Conservation (phyloP, 306 rosid species). For the Astragalus membranaceus region DNA sequence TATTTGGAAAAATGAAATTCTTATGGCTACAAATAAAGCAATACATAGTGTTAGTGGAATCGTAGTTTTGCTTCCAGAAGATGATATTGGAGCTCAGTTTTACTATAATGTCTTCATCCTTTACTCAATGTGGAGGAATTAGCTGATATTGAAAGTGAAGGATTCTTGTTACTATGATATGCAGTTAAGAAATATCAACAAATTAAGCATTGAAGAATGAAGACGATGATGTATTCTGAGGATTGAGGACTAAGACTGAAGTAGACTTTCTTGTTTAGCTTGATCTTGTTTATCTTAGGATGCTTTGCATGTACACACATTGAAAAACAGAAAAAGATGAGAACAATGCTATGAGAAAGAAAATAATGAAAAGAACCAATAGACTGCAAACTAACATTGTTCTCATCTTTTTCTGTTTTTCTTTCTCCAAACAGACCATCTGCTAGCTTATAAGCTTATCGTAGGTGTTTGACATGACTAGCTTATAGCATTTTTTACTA, state of each 20-base stretch:
- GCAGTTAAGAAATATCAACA: background rate
- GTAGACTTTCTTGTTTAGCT: background rate
- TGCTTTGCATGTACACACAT: too few relatives aligned
- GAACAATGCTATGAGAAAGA: too few relatives aligned
- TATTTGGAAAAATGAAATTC: slow-evolving; percentile 25
- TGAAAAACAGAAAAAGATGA: too few relatives aligned
- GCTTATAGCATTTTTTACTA: too few relatives aligned
- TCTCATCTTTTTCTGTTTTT: too few relatives aligned
- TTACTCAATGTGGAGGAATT: background rate
- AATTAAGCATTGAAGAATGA: background rate
- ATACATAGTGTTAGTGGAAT: slow-evolving; percentile 13
- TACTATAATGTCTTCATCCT: slow-evolving; percentile 6
- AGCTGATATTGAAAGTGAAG: background rate
- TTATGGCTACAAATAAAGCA: slow-evolving; percentile 7
- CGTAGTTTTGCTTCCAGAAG: slow-evolving; percentile 7
- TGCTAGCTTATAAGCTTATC: too few relatives aligned
- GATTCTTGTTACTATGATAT: background rate
- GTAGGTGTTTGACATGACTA: too few relatives aligned
- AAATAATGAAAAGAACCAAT: too few relatives aligned
- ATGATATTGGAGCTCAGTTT: slow-evolving; percentile 9
- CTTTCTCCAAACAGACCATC: too few relatives aligned
- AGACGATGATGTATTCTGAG: background rate
- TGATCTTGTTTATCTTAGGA: background rate
- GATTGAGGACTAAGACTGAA: background rate
- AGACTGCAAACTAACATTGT: too few relatives aligned